A percentile compares a stretch with the other conserved stretches of the same genome.
Evolutionary conservation across 768 basidiomycete genomes (phyloP).

Genomic region (Butyriboletus loyo): DNA sequence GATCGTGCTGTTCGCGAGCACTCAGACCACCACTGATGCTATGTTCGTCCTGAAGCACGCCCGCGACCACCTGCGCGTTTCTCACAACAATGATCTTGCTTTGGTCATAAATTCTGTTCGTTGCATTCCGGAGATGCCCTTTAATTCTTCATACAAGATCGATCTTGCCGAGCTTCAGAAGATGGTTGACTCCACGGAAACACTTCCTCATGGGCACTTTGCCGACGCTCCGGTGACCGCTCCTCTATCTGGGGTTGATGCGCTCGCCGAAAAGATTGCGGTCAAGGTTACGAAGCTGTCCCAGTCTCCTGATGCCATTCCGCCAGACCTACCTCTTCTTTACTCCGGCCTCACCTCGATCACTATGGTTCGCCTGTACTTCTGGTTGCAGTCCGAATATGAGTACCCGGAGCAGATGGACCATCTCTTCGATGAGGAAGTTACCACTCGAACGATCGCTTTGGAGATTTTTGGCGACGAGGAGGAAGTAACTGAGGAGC

Average conservation of each 20-base stretch:
- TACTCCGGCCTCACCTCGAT: conserved; percentile 31
- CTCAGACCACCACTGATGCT: conserved; percentile 6
- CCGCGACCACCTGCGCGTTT: conserved; percentile 8
- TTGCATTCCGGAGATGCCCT: conserved; percentile 13
- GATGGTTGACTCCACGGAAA: conserved; percentile 8
- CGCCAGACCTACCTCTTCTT: conserved; percentile 31
- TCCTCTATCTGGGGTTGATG: conserved; percentile 17
- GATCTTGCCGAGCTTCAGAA: conserved; percentile 11
- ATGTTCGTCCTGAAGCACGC: conserved; percentile 10
- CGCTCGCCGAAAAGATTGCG: conserved; percentile 34
- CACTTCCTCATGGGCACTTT: background rate
- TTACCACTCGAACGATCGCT: conserved; percentile 29
- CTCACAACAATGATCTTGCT: conserved; percentile 6
- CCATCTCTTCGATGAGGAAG: conserved; percentile 30
- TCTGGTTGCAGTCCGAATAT: conserved; percentile 33
- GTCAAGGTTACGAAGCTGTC: conserved; percentile 30
- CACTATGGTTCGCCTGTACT: conserved; percentile 29
- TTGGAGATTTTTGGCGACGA: conserved; percentile 27
- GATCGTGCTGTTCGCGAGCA: conserved; percentile 4
- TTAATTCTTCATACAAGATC: conserved; percentile 16
- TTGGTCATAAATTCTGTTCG: conserved; percentile 8
- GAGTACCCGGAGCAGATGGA: conserved; percentile 29
- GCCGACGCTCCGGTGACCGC: conserved; percentile 7
- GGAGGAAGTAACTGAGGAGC: conserved; percentile 12
- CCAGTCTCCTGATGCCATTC: conserved; percentile 24